Evolutionary conservation across 2,329 filamentous ascomycete genomes (phyloP).

Genomic region (Lachnellula cervina): DNA sequence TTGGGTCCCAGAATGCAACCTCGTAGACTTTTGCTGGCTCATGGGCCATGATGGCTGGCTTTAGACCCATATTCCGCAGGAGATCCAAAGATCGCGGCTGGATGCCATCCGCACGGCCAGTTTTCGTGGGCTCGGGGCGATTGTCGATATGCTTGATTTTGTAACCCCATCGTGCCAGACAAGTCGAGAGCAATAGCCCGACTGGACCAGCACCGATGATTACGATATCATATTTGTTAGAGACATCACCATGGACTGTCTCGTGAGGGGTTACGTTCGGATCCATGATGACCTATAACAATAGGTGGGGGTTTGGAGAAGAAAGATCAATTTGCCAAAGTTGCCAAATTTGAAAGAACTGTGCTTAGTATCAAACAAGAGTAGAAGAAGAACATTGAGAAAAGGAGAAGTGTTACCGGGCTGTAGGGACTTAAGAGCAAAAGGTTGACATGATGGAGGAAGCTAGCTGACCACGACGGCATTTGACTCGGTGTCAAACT

Average conservation of each 20-base stretch:
- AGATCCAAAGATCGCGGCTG: slow-evolving; percentile 86
- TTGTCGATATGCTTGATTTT: slow-evolving; percentile 95
- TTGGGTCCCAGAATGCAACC: slow-evolving; percentile 68
- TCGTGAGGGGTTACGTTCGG: neutral
- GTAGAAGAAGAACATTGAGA: neutral
- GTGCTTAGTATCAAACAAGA: neutral
- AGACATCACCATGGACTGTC: neutral
- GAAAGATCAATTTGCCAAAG: neutral
- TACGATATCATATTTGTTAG: slow-evolving; percentile 57
- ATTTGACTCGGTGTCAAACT: slow-evolving; percentile 13
- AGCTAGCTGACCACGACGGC: slow-evolving; percentile 17
- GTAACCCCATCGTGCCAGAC: slow-evolving; percentile 88
- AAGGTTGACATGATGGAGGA: slow-evolving; percentile 5
- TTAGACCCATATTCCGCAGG: slow-evolving; percentile 83
- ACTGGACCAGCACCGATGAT: slow-evolving; percentile 88
- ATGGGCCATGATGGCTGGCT: slow-evolving; percentile 81
- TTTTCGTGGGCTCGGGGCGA: slow-evolving; percentile 75
- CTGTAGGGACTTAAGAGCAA: neutral
- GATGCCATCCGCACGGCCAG: slow-evolving; percentile 85
- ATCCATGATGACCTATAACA: neutral
- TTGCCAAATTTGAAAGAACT: neutral
- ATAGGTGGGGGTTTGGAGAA: neutral
- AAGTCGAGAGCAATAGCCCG: slow-evolving; percentile 81
- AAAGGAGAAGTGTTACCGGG: neutral
- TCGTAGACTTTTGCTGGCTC: slow-evolving; percentile 82